Evolutionary conservation across 1,139 yeast genomes (phyloP), one percentile per base, ranked within the genome.

Genomic region (Nakaseomyces uthaithaninus): DNA sequence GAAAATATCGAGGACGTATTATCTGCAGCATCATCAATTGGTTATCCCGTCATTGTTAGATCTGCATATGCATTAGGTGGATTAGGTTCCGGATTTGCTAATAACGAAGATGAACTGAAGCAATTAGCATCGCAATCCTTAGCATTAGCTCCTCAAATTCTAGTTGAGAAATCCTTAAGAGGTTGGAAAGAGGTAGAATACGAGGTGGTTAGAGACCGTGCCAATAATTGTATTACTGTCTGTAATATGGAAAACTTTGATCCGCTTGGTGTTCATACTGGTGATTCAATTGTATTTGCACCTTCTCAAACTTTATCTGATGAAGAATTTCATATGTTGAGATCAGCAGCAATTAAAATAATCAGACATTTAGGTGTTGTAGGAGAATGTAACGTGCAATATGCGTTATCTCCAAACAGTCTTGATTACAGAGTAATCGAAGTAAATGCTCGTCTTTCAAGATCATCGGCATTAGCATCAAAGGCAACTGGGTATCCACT

Each of bases 121-220:
- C 82, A 84, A 65, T 74, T 91, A 63, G 81, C 94, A 37, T 77
- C 94, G 37, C 94, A 85, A 64, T 84, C 96, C 2, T 70, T 91
- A 47, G 80, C 95, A 17, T 68, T 87, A 47, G 79, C 96, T 36
- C 96, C 96, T 38, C 99, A 91, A 70, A 85, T 91, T 54, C 71
- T 91, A 55, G 97, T 91, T 48, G 98, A 91, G 68, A 89, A 85
- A 69, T 89, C 97, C 3, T 71, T 91, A 66, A 91, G 89, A 71
- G 98, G 98, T 49, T 91, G 98, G 98, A 91, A 91, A 65, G 98
- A 91, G 69, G 93, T 91, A 45, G 98, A 91, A 69, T 91, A 91
- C 65, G 98, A 91, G 69, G 98, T 91, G 52, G 98, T 91, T 44
- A 85, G 98, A 66, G 98, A 91, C 66, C 76, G 94, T 56, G 89